A percentile compares a stretch with the other conserved stretches of the same genome.
Evolutionary conservation across 768 basidiomycete genomes (phyloP).

Genomic region (Chalciporus chontae): DNA sequence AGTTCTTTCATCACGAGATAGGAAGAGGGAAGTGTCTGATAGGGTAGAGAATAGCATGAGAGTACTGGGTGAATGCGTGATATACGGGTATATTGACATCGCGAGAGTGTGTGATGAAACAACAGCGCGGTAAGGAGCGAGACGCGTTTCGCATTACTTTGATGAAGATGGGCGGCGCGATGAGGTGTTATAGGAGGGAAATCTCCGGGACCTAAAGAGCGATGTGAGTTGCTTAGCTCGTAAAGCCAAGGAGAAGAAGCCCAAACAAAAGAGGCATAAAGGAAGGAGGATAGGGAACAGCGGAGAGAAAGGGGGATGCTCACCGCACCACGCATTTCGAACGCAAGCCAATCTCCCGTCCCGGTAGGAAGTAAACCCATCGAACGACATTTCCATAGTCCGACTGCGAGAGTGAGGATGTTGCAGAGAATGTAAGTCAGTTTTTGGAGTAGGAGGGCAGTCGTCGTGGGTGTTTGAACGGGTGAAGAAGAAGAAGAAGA

Average conservation of each 20-base stretch:
- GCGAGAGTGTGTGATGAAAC: too few species aligned
- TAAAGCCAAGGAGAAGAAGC: background rate
- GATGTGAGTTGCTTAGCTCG: background rate
- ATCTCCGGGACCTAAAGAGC: constrained; percentile 41
- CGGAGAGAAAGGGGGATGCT: background rate
- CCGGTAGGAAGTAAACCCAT: constrained; percentile 92
- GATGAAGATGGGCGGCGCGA: background rate
- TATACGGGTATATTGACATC: background rate
- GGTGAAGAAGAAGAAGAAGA: constrained; percentile 26
- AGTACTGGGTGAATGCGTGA: constrained; percentile 7
- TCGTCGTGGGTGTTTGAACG: constrained; percentile 1
- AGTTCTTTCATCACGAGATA: background rate
- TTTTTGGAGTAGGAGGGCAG: constrained; percentile 67
- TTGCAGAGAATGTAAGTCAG: constrained; percentile 70
- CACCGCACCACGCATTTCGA: constrained; percentile 76
- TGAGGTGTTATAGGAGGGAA: constrained; percentile 31
- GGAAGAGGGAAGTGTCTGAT: constrained; percentile 17
- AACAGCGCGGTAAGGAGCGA: too few species aligned
- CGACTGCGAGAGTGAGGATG: constrained; percentile 72
- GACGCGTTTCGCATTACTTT: too few species aligned
- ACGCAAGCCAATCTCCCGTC: constrained; percentile 92
- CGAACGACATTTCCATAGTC: constrained; percentile 88
- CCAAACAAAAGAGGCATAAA: background rate
- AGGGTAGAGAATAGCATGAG: constrained; percentile 14
- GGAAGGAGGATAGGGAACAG: background rate